Evolutionary conservation across 257 asterid genomes (phyloP).

Genomic region (Forsythia suspensa): DNA sequence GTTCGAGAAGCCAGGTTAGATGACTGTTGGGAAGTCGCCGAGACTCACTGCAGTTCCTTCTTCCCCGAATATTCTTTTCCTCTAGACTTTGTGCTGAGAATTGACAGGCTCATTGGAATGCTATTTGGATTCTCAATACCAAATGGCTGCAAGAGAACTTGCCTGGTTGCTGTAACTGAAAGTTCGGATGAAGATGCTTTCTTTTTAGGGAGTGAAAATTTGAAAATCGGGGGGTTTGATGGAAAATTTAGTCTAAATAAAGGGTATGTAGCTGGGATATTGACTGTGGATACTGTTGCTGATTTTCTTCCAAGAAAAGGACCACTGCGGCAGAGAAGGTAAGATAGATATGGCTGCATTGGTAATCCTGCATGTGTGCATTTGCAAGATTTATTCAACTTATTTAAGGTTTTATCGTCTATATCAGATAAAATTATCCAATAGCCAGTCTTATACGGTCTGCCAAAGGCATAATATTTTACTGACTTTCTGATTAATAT

Average conservation of each 20-base stretch:
- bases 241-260: constrained; percentile 63
- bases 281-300: constrained; percentile 86
- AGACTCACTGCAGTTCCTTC: constrained; percentile 90
- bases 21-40: constrained; percentile 98
- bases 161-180: constrained; percentile 78
- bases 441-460: neutral
- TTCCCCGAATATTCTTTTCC: constrained; percentile 88
- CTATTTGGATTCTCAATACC: constrained; percentile 88
- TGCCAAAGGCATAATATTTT: neutral
- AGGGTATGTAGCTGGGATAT: constrained; percentile 82
- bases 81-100: constrained; percentile 72
- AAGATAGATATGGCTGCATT: constrained; percentile 10
- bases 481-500: neutral
- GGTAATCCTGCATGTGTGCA: neutral
- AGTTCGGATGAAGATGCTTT: constrained; percentile 51
- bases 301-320: constrained; percentile 96
- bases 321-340: constrained; percentile 84
- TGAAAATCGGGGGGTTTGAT: constrained; percentile 63
- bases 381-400: neutral
- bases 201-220: constrained; percentile 55
- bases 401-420: neutral
- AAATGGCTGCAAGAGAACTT: constrained; percentile 79
- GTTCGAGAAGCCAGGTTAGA: constrained; percentile 92
- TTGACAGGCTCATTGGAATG: constrained; percentile 86
- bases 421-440: neutral